Evolutionary conservation across 2,329 filamentous ascomycete genomes (phyloP).

Genomic region (Diatrype stigma): DNA sequence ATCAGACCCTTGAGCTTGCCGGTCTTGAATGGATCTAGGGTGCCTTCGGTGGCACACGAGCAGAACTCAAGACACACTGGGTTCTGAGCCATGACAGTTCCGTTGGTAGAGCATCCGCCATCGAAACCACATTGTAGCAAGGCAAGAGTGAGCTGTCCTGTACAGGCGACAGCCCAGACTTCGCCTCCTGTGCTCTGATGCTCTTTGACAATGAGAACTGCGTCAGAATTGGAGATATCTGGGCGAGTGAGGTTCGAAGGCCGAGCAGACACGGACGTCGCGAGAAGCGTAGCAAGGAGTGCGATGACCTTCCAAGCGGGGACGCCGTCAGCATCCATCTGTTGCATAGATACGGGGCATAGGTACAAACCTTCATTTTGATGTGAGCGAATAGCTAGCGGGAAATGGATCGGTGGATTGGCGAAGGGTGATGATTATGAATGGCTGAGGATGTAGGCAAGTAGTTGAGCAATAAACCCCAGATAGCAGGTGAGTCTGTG

Average conservation of each 20-base stretch:
- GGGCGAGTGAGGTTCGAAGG: neutral
- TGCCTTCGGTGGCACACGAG: too few species aligned
- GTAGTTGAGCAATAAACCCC: too few species aligned
- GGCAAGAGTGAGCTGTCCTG: neutral
- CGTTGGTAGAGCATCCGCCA: neutral
- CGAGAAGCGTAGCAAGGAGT: neutral
- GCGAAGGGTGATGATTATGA: too few species aligned
- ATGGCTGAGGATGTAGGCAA: too few species aligned
- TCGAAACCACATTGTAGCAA: neutral
- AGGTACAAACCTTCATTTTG: neutral
- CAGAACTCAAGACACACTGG: too few species aligned
- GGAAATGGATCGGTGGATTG: too few species aligned
- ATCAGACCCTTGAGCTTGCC: too few species aligned
- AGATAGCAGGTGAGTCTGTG: too few species aligned
- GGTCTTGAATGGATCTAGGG: too few species aligned
- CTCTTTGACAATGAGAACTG: neutral
- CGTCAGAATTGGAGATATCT: neutral
- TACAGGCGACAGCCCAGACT: neutral
- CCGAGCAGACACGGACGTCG: neutral
- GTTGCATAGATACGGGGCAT: too few species aligned
- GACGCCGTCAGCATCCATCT: neutral
- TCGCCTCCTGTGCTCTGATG: neutral
- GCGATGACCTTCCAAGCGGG: neutral
- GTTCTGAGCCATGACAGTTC: too few species aligned
- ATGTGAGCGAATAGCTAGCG: neutral